A percentile compares a stretch with the other conserved stretches of the same genome.
These are phyloP conservation scores for Gillenia trifoliata DNA, from an alignment of 306 rosid species.

Conservation along the genomic window DNA sequence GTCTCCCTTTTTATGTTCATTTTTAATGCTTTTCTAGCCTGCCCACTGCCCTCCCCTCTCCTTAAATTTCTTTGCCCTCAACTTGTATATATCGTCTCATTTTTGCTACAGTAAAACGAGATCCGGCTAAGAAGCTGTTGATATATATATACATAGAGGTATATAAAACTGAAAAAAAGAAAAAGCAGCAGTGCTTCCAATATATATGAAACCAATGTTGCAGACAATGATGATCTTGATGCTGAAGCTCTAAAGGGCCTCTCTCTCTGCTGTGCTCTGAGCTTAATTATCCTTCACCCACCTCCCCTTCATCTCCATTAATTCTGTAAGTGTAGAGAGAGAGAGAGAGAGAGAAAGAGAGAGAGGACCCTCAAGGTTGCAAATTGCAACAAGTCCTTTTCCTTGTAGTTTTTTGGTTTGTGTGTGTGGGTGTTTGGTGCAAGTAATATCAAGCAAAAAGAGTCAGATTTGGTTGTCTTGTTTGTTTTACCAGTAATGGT, in stretches of 20 bases:
- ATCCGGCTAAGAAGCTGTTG: no score
- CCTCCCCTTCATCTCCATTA: conserved; percentile 54
- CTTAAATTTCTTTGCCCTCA: conserved; percentile 23
- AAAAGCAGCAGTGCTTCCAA: no score
- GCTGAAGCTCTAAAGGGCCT: conserved; percentile 34
- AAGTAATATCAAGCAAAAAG: conserved; percentile 1
- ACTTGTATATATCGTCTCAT: not conserved
- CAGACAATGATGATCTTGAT: conserved; percentile 70
- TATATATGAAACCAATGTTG: conserved; percentile 61
- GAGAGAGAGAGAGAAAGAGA: conserved; percentile 15
- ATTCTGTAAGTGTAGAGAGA: conserved; percentile 13
- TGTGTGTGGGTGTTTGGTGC: conserved; percentile 28
- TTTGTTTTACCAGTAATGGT: conserved; percentile 12
- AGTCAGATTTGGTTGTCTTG: conserved; percentile 8
- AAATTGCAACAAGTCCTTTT: conserved; percentile 20
- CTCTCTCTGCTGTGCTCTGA: conserved; percentile 11
- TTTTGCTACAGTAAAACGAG: no score
- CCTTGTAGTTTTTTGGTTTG: conserved; percentile 20
- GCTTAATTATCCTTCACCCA: conserved; percentile 67
- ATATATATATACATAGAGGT: no score
- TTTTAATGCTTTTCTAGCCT: conserved; percentile 49
- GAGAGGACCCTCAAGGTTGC: not conserved
- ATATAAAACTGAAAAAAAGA: no score
- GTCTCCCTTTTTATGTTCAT: conserved; percentile 55
- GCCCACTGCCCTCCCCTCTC: conserved; percentile 16